Percentiles rank a stretch among this genome's conserved stretches.
Conservation (phyloP, 768 basidiomycete genomes). For the Phlebiopsis flavidoalba region DNA sequence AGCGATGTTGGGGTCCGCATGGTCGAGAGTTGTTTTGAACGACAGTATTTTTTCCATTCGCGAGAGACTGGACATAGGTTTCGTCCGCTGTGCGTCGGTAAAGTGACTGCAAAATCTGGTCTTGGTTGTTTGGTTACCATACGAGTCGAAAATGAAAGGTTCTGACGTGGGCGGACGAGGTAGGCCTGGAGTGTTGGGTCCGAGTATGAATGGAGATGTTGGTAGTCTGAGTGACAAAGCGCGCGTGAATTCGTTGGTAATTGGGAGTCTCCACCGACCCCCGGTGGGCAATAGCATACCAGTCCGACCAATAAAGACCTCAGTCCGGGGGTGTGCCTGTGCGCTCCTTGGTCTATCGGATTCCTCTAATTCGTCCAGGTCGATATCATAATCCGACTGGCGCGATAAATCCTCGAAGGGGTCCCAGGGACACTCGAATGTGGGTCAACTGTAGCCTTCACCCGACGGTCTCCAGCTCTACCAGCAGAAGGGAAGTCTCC, state of each 20-base stretch:
- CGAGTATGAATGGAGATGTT: conserved; percentile 78
- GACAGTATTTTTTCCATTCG: conserved; percentile 76
- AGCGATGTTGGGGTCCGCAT: conserved; percentile 23
- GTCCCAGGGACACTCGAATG: conserved; percentile 75
- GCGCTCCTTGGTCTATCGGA: conserved; percentile 29
- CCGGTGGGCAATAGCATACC: conserved; percentile 35
- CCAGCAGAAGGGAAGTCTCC: conserved; percentile 73
- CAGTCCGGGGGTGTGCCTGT: conserved; percentile 21
- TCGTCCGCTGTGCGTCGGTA: conserved; percentile 79
- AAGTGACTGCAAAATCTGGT: conserved; percentile 61
- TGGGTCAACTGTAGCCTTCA: conserved; percentile 69
- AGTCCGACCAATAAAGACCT: conserved; percentile 63
- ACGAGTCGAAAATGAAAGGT: conserved; percentile 86
- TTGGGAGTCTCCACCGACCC: too few relatives aligned
- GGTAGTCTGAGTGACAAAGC: conserved; percentile 66
- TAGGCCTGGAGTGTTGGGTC: conserved; percentile 30
- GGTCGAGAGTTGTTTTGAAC: conserved; percentile 43
- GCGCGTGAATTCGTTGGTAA: neutral
- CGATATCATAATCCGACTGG: conserved; percentile 29
- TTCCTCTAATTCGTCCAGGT: conserved; percentile 59
- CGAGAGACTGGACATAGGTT: conserved; percentile 74
- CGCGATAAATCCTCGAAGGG: conserved; percentile 51
- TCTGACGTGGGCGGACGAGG: conserved; percentile 57
- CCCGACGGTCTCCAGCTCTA: conserved; percentile 73
- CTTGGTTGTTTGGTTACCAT: conserved; percentile 91